Percentiles rank a stretch among this genome's conserved stretches.
Evolutionary conservation across 306 rosid genomes (phyloP).

Genomic region (Lagenaria siceraria): DNA sequence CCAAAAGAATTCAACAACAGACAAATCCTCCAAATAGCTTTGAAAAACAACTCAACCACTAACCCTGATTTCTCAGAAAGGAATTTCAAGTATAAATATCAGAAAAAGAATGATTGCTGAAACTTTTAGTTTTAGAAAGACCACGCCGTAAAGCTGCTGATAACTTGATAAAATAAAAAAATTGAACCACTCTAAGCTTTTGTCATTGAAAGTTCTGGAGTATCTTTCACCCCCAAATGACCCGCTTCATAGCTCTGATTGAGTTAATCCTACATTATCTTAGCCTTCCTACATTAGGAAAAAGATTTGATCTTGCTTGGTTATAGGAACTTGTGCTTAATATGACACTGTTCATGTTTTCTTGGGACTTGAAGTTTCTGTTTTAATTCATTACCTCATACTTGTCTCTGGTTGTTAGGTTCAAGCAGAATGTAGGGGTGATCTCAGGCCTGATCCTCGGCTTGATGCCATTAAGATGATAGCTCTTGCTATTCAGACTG

Average conservation of each 20-base stretch:
- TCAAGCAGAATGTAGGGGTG: slow-evolving; percentile 83
- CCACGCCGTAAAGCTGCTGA: neutral
- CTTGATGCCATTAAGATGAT: slow-evolving; percentile 60
- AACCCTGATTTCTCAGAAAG: neutral
- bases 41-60: neutral
- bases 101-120: neutral
- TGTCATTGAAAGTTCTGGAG: neutral
- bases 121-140: neutral
- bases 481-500: slow-evolving; percentile 63
- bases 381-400: neutral
- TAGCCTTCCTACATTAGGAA: neutral
- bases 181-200: neutral
- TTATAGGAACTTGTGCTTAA: neutral
- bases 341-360: neutral
- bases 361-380: neutral
- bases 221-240: neutral
- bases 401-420: slow-evolving; percentile 32
- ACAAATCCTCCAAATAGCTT: neutral
- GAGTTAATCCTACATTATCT: neutral
- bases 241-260: neutral
- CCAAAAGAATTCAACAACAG: neutral
- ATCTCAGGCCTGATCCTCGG: slow-evolving; percentile 74
- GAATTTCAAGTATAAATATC: neutral
- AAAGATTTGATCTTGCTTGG: neutral
- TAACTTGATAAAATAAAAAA: neutral